Conservation (phyloP, 768 basidiomycete species). For the Grammothele lineata region DNA sequence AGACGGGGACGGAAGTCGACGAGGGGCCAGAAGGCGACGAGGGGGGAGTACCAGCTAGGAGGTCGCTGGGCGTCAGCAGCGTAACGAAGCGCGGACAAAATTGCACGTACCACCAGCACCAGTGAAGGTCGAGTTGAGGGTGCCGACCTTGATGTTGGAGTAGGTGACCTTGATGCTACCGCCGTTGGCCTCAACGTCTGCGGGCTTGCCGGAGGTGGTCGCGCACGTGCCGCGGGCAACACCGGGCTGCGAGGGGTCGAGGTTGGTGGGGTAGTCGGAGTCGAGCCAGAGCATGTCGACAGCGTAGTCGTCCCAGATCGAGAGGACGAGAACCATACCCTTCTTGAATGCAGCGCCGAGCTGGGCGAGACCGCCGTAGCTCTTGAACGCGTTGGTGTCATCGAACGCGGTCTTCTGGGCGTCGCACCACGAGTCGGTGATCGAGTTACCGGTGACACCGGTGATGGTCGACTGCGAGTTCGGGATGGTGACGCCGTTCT, state of each 20-base stretch:
- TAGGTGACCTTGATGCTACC: conserved; percentile 41
- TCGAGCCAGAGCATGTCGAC: conserved; percentile 31
- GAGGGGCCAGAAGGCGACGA: no score
- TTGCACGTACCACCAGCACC: no score
- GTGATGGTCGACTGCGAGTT: conserved; percentile 46
- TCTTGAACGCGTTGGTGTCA: conserved; percentile 38
- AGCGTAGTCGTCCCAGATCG: conserved; percentile 52
- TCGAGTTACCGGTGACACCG: conserved; percentile 39
- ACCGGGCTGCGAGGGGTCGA: conserved; percentile 31
- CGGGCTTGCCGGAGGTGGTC: conserved; percentile 41
- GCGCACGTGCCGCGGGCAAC: conserved; percentile 46
- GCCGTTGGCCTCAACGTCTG: conserved; percentile 34
- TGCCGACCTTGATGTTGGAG: conserved; percentile 51
- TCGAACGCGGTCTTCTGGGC: conserved; percentile 42
- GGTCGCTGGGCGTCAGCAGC: no score
- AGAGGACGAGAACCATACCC: conserved; percentile 48
- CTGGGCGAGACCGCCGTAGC: conserved; percentile 37
- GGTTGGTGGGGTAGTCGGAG: conserved; percentile 20
- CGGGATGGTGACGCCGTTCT: conserved; percentile 46
- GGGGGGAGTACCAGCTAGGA: no score
- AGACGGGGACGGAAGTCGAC: no score
- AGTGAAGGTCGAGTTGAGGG: conserved; percentile 41
- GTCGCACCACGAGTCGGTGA: conserved; percentile 45
- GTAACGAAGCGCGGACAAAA: no score
- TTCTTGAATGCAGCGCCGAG: conserved; percentile 32